phyloP scores from a whole-genome alignment of 805 yeast genomes.

The Candida ficus region DNA sequence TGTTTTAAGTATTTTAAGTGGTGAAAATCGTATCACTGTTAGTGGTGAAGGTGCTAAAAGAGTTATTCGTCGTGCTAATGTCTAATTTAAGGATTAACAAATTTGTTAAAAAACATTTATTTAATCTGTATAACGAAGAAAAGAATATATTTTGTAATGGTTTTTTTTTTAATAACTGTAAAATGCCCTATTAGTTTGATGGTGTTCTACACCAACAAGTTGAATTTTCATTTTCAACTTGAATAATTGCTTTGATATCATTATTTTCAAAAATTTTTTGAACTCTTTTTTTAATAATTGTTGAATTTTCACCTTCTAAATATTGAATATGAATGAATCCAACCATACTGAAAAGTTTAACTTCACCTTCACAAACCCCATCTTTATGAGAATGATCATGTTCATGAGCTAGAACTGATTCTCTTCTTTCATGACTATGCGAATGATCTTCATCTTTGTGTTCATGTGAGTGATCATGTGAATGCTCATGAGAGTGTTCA shows the following conservation, averaged over 20 bases:
- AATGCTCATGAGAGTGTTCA: conserved; percentile 17
- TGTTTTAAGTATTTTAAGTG: conserved; percentile 58
- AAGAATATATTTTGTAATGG: no score
- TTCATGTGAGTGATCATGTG: conserved; percentile 4
- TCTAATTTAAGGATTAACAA: no score
- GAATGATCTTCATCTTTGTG: neutral
- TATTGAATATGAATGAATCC: conserved; percentile 86
- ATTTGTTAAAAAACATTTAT: no score
- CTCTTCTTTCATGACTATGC: no score
- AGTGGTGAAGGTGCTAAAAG: conserved; percentile 71
- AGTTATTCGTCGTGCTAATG: conserved; percentile 35
- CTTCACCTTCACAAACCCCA: conserved; percentile 13
- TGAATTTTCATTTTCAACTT: conserved; percentile 60
- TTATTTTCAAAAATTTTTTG: conserved; percentile 46
- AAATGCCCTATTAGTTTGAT: no score
- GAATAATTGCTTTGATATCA: conserved; percentile 54
- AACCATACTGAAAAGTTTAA: conserved; percentile 33
- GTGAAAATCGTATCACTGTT: conserved; percentile 64
- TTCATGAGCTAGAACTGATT: conserved; percentile 19
- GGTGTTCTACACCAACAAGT: conserved; percentile 61
- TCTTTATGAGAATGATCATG: conserved; percentile 27
- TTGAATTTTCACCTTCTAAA: conserved; percentile 56
- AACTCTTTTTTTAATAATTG: conserved; percentile 55
- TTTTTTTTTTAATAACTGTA: neutral
- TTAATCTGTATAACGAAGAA: neutral